Evolutionary conservation across 345 rosid genomes (phyloP), one percentile per base, ranked within the genome.

Genomic region (Salix arbutifolia): DNA sequence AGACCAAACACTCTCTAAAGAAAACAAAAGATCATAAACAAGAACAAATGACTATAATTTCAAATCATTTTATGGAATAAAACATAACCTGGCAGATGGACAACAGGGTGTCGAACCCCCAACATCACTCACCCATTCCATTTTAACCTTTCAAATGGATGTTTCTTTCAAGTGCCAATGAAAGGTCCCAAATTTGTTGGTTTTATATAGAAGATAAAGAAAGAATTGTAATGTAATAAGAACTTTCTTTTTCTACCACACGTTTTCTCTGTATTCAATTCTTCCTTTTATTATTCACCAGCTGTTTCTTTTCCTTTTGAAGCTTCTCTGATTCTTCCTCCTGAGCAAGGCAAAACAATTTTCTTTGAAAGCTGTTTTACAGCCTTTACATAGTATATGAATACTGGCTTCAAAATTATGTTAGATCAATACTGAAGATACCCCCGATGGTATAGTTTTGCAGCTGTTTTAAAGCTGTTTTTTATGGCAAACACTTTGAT

Each of bases 31-130:
- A 58, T n/a, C 25, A 23, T 0, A 58, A 23, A n/a, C 14, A 58
- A 58, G 14, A 58, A n/a, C 62, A n/a, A 58, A 58, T n/a, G 62
- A 58, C 28, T n/a, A 3, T 6, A 58, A 23, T 23, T n/a, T 9
- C 11, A n/a, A 2, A 58, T n/a, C 62, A 58, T 21, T 10, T 10
- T 1, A 52, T 10, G 19, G 65, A 72, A 50, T 71, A 26, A 73
- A 50, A 68, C 65, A 23, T 37, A 30, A 85, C 86, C 86, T 71
- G 83, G 84, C 40, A 83, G 81, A 52, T 76, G 75, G 21, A 85
- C 26, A 16, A 78, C 19, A 85, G 79, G 65, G 80, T 68, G 26
- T 85, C 86, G 8, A 72, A 76, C 38, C 67, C 83, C 67, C 83
- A 28, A 66, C 71, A 46, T 85, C 80, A 18, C 40, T 28, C 73